Conservation (phyloP, 345 rosid species). For the Fremontodendron californicum region DNA sequence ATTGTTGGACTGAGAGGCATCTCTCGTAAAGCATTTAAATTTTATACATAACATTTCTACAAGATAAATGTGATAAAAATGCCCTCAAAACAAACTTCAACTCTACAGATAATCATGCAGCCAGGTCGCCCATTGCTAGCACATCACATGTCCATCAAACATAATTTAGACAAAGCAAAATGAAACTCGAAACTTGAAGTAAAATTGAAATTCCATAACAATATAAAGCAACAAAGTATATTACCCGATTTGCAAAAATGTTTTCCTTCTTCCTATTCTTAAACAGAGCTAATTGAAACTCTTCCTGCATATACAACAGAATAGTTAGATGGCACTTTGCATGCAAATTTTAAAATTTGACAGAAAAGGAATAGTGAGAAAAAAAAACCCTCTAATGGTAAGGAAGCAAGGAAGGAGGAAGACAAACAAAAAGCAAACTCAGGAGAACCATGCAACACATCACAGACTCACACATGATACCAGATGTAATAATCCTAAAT, state of each 20-base stretch:
- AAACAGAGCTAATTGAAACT: slow-evolving; percentile 92
- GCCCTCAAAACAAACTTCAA: not conserved
- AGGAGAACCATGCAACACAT: not conserved
- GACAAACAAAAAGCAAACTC: not conserved
- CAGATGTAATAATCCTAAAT: not conserved
- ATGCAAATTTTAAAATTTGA: not conserved
- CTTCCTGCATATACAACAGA: slow-evolving; percentile 63
- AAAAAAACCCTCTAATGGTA: not conserved
- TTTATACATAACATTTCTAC: no score
- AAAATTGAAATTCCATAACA: not conserved
- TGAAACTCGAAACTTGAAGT: not conserved
- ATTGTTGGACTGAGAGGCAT: not conserved
- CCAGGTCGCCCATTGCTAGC: not conserved
- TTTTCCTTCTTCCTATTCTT: slow-evolving; percentile 87
- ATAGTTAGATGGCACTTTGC: not conserved
- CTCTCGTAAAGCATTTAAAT: not conserved
- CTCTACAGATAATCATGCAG: not conserved
- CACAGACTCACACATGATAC: not conserved
- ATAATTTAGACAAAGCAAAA: not conserved
- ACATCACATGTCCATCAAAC: not conserved
- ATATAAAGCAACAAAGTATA: not conserved
- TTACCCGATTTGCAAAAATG: slow-evolving; percentile 91
- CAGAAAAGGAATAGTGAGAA: not conserved
- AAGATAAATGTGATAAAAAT: not conserved
- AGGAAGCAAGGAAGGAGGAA: not conserved